These are phyloP conservation scores for Hypoxylon sp. DNA, from an alignment of 2,329 filamentous ascomycete genomes.

Conservation along the genomic window DNA sequence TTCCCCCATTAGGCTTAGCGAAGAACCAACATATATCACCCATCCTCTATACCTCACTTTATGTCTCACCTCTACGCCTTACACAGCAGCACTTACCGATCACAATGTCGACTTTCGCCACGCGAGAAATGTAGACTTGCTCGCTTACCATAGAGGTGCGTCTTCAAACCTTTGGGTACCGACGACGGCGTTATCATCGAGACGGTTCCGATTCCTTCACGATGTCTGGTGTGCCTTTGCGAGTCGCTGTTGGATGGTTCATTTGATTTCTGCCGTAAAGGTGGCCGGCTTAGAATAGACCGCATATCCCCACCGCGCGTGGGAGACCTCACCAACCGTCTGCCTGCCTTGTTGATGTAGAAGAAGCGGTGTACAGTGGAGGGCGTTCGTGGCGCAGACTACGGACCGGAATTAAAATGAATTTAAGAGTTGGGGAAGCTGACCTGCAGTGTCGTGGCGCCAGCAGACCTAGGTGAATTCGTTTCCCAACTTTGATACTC, in stretches of 20 bases:
- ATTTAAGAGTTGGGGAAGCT: slow-evolving; percentile 17
- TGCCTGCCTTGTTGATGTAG: slow-evolving; percentile 10
- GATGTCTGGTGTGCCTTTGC: slow-evolving; percentile 38
- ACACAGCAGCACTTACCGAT: neutral
- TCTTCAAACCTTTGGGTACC: slow-evolving; percentile 18
- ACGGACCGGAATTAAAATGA: neutral
- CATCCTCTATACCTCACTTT: neutral
- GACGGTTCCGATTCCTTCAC: slow-evolving; percentile 23
- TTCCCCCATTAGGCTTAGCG: neutral
- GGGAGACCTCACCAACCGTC: slow-evolving; percentile 15
- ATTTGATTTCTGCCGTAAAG: neutral
- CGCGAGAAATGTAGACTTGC: slow-evolving; percentile 39
- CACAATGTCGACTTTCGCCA: slow-evolving; percentile 43
- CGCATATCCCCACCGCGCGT: neutral
- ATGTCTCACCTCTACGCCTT: neutral
- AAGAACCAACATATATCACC: neutral
- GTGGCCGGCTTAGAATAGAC: neutral
- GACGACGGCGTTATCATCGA: slow-evolving; percentile 22
- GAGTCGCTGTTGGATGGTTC: slow-evolving; percentile 5
- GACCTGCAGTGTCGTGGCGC: slow-evolving; percentile 1
- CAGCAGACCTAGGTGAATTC: slow-evolving; percentile 22
- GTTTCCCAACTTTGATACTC: too few species aligned
- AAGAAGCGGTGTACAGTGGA: slow-evolving; percentile 17
- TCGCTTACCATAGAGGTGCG: slow-evolving; percentile 30
- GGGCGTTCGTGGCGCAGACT: neutral